phyloP scores from a whole-genome alignment of 257 asterid genomes.

The Nyctanthes arbortristis region DNA sequence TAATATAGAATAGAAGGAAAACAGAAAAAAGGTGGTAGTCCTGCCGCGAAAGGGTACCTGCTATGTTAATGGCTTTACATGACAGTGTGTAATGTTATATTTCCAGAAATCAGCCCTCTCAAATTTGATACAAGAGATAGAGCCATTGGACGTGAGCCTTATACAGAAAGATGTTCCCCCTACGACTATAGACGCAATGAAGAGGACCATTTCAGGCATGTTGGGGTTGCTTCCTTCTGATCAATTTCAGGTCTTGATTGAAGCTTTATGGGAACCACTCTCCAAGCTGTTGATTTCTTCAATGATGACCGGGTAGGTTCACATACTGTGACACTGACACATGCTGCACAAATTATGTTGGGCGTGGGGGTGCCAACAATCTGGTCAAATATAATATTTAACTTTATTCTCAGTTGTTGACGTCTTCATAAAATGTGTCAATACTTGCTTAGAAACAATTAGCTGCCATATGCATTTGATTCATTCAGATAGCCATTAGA shows the following conservation, averaged over 20 bases:
- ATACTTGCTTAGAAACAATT: neutral
- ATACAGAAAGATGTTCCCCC: slow-evolving; percentile 88
- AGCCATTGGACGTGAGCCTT: slow-evolving; percentile 90
- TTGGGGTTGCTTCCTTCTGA: slow-evolving; percentile 91
- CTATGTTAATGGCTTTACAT: slow-evolving; percentile 1
- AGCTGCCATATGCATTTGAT: neutral
- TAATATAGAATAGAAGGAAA: neutral
- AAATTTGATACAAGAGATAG: slow-evolving; percentile 76
- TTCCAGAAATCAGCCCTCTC: slow-evolving; percentile 66
- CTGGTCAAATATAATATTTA: neutral
- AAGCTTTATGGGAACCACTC: slow-evolving; percentile 90
- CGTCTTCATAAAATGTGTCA: neutral
- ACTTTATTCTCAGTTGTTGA: neutral
- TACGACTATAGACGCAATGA: slow-evolving; percentile 90
- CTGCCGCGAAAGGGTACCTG: slow-evolving; percentile 9
- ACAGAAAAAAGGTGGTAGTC: slow-evolving; percentile 4
- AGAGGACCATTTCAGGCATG: slow-evolving; percentile 93
- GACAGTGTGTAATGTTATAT: slow-evolving; percentile 7
- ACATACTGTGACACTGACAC: neutral
- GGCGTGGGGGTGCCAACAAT: neutral
- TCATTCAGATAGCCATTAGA: neutral
- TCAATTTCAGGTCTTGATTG: slow-evolving; percentile 86
- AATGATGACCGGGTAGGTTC: slow-evolving; percentile 89
- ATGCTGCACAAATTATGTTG: neutral
- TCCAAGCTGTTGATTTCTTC: slow-evolving; percentile 88